These are phyloP conservation scores for Lippia alba DNA, from an alignment of 305 asterid species.

Conservation along the genomic window DNA sequence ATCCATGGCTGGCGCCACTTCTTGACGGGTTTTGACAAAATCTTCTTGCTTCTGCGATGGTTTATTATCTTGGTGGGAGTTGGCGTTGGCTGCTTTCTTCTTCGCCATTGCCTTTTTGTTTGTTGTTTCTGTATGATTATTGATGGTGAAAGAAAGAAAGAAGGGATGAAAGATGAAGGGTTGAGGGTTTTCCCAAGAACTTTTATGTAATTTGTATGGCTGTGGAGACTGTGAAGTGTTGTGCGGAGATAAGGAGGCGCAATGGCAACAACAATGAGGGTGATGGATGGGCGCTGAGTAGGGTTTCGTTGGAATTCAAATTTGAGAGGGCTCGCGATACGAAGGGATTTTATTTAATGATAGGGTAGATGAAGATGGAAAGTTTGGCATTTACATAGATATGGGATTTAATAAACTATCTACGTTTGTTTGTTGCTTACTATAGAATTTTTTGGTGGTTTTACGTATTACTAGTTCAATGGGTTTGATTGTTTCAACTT, in stretches of 20 bases:
- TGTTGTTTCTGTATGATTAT: not conserved
- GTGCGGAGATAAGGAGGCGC: constrained; percentile 23
- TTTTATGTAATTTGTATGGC: constrained; percentile 22
- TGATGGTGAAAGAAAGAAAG: constrained; percentile 22
- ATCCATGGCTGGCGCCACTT: constrained; percentile 45
- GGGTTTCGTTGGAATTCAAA: constrained; percentile 49
- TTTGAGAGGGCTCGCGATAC: constrained; percentile 40
- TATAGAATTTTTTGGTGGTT: too few relatives aligned
- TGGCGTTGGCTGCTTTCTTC: constrained; percentile 55
- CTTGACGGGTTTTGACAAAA: constrained; percentile 27
- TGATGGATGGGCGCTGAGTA: not conserved
- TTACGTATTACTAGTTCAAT: too few relatives aligned
- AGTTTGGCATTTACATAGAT: constrained; percentile 19
- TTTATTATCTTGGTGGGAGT: constrained; percentile 38
- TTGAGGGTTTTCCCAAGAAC: constrained; percentile 33
- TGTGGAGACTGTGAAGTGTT: constrained; percentile 32
- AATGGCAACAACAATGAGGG: not conserved
- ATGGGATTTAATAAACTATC: constrained; percentile 9
- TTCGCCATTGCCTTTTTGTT: constrained; percentile 53
- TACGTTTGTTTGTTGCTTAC: too few relatives aligned
- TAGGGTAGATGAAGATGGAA: not conserved
- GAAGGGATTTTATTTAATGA: not conserved
- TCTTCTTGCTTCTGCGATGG: constrained; percentile 37
- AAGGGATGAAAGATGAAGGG: constrained; percentile 38
- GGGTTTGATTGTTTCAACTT: too few relatives aligned